Evolutionary conservation across 2,329 filamentous ascomycete species (phyloP), one percentile per base, ranked within the genome.

Genomic region (Ascochyta pisi): DNA sequence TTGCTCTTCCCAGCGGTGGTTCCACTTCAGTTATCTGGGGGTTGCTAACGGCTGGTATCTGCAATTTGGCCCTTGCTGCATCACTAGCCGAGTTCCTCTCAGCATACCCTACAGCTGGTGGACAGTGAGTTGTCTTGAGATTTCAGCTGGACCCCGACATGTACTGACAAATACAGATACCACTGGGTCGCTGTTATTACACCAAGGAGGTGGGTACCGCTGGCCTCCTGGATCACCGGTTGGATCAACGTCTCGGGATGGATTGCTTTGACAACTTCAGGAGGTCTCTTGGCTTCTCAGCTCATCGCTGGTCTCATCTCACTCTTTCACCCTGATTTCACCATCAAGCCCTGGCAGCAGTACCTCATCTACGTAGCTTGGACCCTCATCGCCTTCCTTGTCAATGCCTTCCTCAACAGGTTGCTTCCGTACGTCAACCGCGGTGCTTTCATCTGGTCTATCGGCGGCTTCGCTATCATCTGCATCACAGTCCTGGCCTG

Each of bases 241-340:
- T 91, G 88, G 88, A 89, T 87, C 71, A 89, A 87, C 64, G 83
- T 86, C 34, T 86, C 86, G n/a, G 88, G 87, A 15, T 91, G 88
- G 86, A 86, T 90, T 29, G 75, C 75, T 4, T 75, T 91, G 49
- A 86, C 85, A 4, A 88, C 89, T 7, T 89, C 87, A 0, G 88
- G 85, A 15, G 87, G 87, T 1, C 78, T 90, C 22, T 80, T 91
- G 5, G 87, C 86, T 12, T 88, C 85, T 63, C 83, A 87, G 59
- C 83, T 91, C 59, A 83, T 91, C 45, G 70, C 89, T 24, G 86
- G 87, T 51, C 81, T 89, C 39, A 86, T 90, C 48, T 79, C 83
- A 1, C 76, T 91, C 33, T 83, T 86, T 72, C 77, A 87, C 61
- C 78, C 84, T 0, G 77, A 77, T 45, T 91, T 87, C 67, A 77